phyloP scores from a whole-genome alignment of 2,329 filamentous ascomycete genomes.

The Keithomyces neogunnii region DNA sequence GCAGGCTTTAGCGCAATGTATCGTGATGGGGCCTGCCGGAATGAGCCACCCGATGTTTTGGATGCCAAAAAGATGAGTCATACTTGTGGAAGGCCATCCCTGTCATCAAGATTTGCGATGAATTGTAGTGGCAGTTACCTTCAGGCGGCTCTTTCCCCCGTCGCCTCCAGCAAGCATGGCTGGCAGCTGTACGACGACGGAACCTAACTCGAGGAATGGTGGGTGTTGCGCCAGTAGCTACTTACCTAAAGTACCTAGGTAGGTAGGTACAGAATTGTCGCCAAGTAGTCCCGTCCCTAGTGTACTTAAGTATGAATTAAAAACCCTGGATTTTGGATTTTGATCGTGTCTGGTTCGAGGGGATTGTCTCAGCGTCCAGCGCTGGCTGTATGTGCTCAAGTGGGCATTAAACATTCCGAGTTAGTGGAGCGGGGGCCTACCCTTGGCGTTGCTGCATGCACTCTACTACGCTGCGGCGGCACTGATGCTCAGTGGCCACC shows the following conservation, averaged over 20 bases:
- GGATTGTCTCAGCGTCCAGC: no score
- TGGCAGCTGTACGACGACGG: background rate
- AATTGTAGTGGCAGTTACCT: background rate
- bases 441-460: constrained; percentile 6
- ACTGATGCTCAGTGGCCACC: background rate
- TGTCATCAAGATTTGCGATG: constrained; percentile 6
- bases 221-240: constrained; percentile 1
- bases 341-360: no score
- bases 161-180: background rate
- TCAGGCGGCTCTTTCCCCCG: background rate
- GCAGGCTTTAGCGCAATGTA: background rate
- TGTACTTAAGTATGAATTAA: no score
- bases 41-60: constrained; percentile 8
- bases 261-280: no score
- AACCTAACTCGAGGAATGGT: background rate
- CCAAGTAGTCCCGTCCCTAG: no score
- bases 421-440: constrained; percentile 5
- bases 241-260: no score
- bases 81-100: constrained; percentile 9
- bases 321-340: no score
- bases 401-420: no score
- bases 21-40: constrained; percentile 8
- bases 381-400: background rate
- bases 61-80: constrained; percentile 13
- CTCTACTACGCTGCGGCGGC: constrained; percentile 10